A percentile compares a stretch with the other conserved stretches of the same genome.
These are phyloP conservation scores for Triticum timopheevii DNA, from an alignment of 176 grass and related monocot genomes.

Conservation along the genomic window DNA sequence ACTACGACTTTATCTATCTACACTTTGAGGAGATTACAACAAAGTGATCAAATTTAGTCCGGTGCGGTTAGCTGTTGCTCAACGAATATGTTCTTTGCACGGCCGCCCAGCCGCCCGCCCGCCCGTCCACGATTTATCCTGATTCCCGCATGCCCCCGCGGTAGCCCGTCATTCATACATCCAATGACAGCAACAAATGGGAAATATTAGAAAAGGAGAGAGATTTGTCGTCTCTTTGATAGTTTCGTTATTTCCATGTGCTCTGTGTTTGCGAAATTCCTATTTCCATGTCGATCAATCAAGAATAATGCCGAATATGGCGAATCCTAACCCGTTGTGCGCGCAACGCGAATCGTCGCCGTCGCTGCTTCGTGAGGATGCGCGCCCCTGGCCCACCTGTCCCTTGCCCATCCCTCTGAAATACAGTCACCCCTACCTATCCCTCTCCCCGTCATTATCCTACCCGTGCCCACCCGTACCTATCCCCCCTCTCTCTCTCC, in stretches of 20 bases:
- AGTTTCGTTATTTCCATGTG: background rate
- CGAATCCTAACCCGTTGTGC: too few relatives aligned
- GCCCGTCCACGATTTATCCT: background rate
- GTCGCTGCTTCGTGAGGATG: too few relatives aligned
- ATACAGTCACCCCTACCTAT: too few relatives aligned
- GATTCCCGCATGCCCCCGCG: background rate
- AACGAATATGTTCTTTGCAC: slow-evolving; percentile 1
- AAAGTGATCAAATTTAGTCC: background rate
- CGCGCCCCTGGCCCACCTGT: too few relatives aligned
- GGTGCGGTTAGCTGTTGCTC: background rate
- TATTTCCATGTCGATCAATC: background rate
- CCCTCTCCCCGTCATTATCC: too few relatives aligned
- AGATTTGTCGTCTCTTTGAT: too few relatives aligned
- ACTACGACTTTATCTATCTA: background rate
- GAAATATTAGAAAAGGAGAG: background rate
- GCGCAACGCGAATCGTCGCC: too few relatives aligned
- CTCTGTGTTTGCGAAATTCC: background rate
- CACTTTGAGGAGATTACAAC: background rate
- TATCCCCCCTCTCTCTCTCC: too few relatives aligned
- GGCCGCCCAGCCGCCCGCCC: background rate
- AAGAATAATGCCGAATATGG: background rate
- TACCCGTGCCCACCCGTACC: too few relatives aligned
- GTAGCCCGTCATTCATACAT: background rate
- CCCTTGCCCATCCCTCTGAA: too few relatives aligned
- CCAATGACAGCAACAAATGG: background rate